phyloP scores from a whole-genome alignment of 306 rosid genomes.

The cucumber (Cucumis sativus) region Cucumber_9930_V3 NC_026656.2:6266001-6266500 shows the following conservation, averaged over 20 bases:
- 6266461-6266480: slow-evolving; percentile 95
- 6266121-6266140: not conserved
- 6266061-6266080: not conserved
- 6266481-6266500: slow-evolving; percentile 75
- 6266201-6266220: not conserved
- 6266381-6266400: not conserved
- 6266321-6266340: not conserved
- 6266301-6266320: not conserved
- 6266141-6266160: not conserved
- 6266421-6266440: not conserved
- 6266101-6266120: not conserved
- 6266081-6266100: not conserved
- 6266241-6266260: not conserved
- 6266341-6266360: not conserved
- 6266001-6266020: not conserved
- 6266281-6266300: not conserved
- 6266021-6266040: not conserved
- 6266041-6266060: not conserved
- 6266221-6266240: not conserved
- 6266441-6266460: slow-evolving; percentile 89
- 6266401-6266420: not conserved
- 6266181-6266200: not conserved
- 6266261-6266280: not conserved
- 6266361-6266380: not conserved
- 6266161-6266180: not conserved